These are phyloP conservation scores for Histomonas meleagridis DNA, from an alignment of 208 protist species.

Conservation along the genomic window DNA sequence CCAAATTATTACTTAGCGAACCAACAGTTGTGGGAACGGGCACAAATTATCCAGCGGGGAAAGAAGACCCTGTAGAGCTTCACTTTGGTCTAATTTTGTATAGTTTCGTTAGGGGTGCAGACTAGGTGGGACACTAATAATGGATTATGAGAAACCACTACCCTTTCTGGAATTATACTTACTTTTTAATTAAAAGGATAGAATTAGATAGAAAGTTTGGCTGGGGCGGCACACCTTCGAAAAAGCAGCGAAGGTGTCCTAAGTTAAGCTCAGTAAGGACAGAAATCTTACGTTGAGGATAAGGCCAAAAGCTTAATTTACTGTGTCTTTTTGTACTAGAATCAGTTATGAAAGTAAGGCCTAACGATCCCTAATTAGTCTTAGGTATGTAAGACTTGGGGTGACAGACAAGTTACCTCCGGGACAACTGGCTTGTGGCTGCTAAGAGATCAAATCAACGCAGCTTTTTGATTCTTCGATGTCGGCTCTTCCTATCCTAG, in stretches of 20 bases:
- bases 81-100: slow-evolving; percentile 63
- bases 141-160: slow-evolving; percentile 66
- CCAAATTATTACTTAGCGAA: slow-evolving; percentile 57
- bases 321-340: slow-evolving; percentile 65
- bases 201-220: slow-evolving; percentile 63
- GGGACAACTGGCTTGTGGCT: slow-evolving; percentile 61
- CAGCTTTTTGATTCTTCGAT: slow-evolving; percentile 65
- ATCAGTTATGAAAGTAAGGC: slow-evolving; percentile 64
- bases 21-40: slow-evolving; percentile 43
- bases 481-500: slow-evolving; percentile 65
- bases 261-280: slow-evolving; percentile 63
- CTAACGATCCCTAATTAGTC: slow-evolving; percentile 69
- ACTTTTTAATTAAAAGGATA: slow-evolving; percentile 45
- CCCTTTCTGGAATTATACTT: slow-evolving; percentile 58
- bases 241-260: slow-evolving; percentile 64
- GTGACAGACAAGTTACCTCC: not conserved
- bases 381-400: no score
- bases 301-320: slow-evolving; percentile 66
- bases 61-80: slow-evolving; percentile 70
- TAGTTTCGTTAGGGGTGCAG: slow-evolving; percentile 59
- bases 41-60: slow-evolving; percentile 61
- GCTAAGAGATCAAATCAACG: slow-evolving; percentile 57
- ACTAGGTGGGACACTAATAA: slow-evolving; percentile 59
- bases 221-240: slow-evolving; percentile 65
- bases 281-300: slow-evolving; percentile 64